Base-by-base conservation (phyloP, 2,329 filamentous ascomycete species). In the Fusarium sp. region DNA sequence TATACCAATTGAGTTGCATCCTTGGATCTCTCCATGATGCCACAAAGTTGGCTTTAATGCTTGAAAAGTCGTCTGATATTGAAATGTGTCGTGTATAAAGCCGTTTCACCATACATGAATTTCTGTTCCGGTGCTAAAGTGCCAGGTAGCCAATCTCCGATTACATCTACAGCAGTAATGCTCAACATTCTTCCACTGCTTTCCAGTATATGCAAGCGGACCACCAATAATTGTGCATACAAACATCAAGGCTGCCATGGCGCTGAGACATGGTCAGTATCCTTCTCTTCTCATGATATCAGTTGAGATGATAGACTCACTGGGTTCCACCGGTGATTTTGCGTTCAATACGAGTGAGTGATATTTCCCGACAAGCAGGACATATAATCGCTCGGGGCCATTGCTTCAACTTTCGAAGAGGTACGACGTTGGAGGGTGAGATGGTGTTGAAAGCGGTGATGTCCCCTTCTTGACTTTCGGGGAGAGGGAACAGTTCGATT, bases 121-220 rank as follows among this genome's bases (percentile, higher is more conserved):
- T 11, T 74, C 72, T 0, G 71, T 74, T 1, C 72, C 72, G 2
- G 68, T 66, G 8, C 61, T 61, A 18, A 74, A 74, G 21, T 74
- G 72, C 41, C 65, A 69, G 3, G 72, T 74, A 0, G 41, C 72
- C 21, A 74, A 23, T 28, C 72, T 70, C 16, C 64, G 53, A 6
- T 73, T 70, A 41, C 72, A 74, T 27, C 72, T 63, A 23, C 72
- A 74, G 21, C 72, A 74, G 13, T 74, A 74, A 47, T 74, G 72
- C 40, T 74, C 72, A 7, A 55, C 43, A n/a, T 74, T 60, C 50
- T 74, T 74, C 58, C 72, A 74, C 7, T 66, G 55, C 14, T 62
- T 66, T 3, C 66, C 66, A 1, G 59, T 20, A 23, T 74, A 74
- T 0, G 69, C 66, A 1, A 73, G 43, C 8, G 63, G 63, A 0